Evolutionary conservation across 495 filamentous ascomycete genomes (phyloP), one percentile per base, ranked within the genome.

Genomic region (Parathielavia appendiculata): DNA sequence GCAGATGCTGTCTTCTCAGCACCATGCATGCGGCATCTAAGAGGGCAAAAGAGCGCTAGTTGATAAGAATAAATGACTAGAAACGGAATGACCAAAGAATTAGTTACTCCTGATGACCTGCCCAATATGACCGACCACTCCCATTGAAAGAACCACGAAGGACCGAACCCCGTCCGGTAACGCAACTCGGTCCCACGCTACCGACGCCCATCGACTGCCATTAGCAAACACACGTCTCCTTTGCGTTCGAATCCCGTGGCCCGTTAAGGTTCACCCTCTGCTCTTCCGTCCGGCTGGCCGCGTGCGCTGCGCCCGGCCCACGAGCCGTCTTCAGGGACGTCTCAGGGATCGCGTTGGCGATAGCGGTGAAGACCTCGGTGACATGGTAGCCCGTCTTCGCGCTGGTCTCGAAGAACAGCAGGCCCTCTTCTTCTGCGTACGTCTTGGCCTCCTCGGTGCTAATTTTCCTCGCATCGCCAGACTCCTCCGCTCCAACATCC

Each of bases 321-420:
- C 90, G 83, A 39, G 86, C 81, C 38, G 86, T 90, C 82, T 97
- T 97, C 73, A 97, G 77, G 60, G 88, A 93, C 60, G 90, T 93
- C 75, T 97, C 93, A 1, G 93, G 92, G 59, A 97, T 97, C 26
- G 91, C 90, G 67, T 96, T 95, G 56, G 92, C 92, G 69, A 97
- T 97, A n/a, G 92, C 92, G 46, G 92, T 96, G 71, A 98, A 98
- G 22, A 98, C 93, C 62, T 93, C 92, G 61, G 86, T 83, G 34
- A 98, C 93, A 72, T 96, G 96, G 62, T 84, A 77, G 12, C 93
- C 95, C 4, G 91, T 92, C 83, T 98, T 98, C 44, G 93, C 93
- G 63, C 90, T 95, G 20, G 93, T 98, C 79, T 98, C 93, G 66
- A 96, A 98, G 76, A 97, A 98, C 63, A 98, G 69, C 51, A 97